Base-by-base conservation (phyloP, 169 alveolate genomes). In the Cryptosporidium ryanae region DNA sequence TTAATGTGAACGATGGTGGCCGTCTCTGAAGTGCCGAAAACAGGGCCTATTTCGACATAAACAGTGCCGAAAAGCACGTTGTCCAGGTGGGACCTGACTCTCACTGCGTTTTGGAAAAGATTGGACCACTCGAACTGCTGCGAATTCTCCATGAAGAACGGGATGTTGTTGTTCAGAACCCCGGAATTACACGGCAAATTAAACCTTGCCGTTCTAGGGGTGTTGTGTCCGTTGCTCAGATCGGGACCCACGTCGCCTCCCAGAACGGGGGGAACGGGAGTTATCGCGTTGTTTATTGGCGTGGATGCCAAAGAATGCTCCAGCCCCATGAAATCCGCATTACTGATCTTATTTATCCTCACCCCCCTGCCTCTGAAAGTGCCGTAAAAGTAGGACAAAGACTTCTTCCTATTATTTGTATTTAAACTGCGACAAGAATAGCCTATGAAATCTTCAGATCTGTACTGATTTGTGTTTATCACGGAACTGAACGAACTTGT, bases 41-140 rank as follows among this genome's bases (percentile, higher is more conserved):
- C 6, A 10, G 87, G 76, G 4, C 87, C 87, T 27, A 76, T 61
- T 59, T 76, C 87, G 12, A 59, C 64, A 25, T 76, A 55, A 54
- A 76, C 44, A 0, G 87, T 61, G 34, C 87, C 87, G 59, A 76
- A 76, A 29, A 76, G 50, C 15, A 76, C 87, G 21, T 76, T 76
- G n/a, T 76, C 87, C 18, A 76, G 44, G 27, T 76, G 71, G 13
- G 87, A 59, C 15, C 87, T 32, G 61, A 61, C 50, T 12, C 87
- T 32, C 8, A 38, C 46, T 38, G 46, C 46, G 8, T 38, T 38
- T 38, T 38, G 46, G 8, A 43, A 50, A 76, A 76, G 59, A 50
- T 61, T 21, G 15, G 44, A 44, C 43, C 32, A 29, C 23, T 61
- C 17, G 59, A 65, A 8, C 46, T 38, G 46, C 8, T 38, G 46